Conservation (phyloP, 2,329 filamentous ascomycete species). For the Colletotrichum paranaense region DNA sequence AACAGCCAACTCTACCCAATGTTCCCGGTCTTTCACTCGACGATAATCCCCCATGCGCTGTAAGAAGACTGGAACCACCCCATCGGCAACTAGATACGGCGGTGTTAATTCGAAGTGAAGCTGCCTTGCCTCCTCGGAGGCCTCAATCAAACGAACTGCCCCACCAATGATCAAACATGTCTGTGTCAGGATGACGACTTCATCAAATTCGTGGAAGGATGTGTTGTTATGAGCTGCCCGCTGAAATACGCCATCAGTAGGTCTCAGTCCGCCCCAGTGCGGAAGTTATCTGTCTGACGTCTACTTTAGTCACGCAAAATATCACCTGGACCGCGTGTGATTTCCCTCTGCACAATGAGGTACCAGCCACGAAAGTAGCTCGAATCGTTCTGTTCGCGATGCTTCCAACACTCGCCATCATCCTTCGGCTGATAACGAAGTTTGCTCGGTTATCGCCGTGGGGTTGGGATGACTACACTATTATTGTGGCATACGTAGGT, state of each 20-base stretch:
- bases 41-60: conserved; percentile 20
- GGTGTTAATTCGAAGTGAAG: not conserved
- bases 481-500: conserved; percentile 19
- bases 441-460: not conserved
- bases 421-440: conserved; percentile 9
- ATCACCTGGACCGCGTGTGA: conserved; percentile 21
- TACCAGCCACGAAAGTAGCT: not conserved
- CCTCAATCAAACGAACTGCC: conserved; percentile 10
- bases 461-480: conserved; percentile 23
- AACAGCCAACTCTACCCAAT: not conserved
- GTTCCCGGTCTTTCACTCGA: not conserved
- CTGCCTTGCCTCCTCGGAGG: conserved; percentile 10
- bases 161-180: conserved; percentile 7
- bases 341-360: not conserved
- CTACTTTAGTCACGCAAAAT: conserved; percentile 4
- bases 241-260: conserved; percentile 16
- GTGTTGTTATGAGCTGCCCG: conserved; percentile 9
- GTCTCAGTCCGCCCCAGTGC: rapidly evolving
- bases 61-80: not conserved
- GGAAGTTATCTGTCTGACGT: not conserved
- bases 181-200: conserved; percentile 11
- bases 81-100: not conserved
- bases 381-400: not conserved
- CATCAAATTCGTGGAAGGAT: conserved; percentile 1
- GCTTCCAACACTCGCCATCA: conserved; percentile 6